Conservation (phyloP, 2,329 filamentous ascomycete genomes). For the Aureobasidium sp. region DNA sequence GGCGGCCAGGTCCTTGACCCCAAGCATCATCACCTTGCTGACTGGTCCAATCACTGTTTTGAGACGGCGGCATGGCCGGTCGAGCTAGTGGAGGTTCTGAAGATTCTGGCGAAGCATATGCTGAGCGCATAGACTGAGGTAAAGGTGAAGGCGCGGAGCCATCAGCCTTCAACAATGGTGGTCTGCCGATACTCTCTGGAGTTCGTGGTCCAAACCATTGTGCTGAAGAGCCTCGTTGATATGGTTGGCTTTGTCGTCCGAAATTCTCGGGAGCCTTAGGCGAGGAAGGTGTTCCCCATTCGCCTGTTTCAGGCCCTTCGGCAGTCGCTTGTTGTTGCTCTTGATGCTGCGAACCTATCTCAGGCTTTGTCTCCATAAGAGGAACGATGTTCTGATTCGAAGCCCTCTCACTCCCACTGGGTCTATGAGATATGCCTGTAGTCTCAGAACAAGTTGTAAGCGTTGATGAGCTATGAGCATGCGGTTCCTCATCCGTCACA, state of each 20-base stretch:
- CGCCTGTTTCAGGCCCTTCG: constrained; percentile 16
- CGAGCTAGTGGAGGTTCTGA: constrained; percentile 27
- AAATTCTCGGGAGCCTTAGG: background rate
- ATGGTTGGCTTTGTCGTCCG: constrained; percentile 23
- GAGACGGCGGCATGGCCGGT: constrained; percentile 25
- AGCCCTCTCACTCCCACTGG: constrained; percentile 41
- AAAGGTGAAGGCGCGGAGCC: constrained; percentile 24
- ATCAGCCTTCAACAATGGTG: background rate
- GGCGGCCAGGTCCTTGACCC: constrained; percentile 20
- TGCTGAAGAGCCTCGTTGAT: constrained; percentile 17
- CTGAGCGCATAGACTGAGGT: constrained; percentile 19
- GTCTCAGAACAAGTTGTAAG: background rate
- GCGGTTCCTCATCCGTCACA: background rate
- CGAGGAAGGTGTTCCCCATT: constrained; percentile 20
- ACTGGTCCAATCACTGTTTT: constrained; percentile 21
- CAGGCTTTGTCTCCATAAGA: constrained; percentile 21
- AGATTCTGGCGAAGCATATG: constrained; percentile 26
- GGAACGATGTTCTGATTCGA: constrained; percentile 37
- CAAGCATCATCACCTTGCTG: constrained; percentile 25
- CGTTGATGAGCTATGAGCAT: background rate
- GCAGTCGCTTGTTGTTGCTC: constrained; percentile 17
- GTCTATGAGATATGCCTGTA: constrained; percentile 34
- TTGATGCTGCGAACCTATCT: constrained; percentile 19
- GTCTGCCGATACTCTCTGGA: background rate
- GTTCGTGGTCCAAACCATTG: background rate